Conservation (phyloP, 2,329 filamentous ascomycete species). For the Triangularia verruculosa region DNA sequence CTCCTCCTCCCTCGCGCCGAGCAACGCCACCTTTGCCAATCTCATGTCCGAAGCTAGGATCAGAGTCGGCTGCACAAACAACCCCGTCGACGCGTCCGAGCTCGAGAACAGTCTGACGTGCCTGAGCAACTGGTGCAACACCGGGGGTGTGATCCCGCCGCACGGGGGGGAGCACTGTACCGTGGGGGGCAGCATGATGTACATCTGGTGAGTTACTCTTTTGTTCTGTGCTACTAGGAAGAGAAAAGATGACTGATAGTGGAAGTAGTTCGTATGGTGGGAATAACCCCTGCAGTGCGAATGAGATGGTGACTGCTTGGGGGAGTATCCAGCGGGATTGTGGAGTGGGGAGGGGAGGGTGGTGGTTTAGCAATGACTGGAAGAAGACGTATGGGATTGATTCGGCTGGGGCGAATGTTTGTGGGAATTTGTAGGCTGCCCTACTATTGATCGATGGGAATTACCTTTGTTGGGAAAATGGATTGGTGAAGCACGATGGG, state of each 20-base stretch:
- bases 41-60: not conserved
- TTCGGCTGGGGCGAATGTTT: not conserved
- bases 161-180: not conserved
- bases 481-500: too few relatives aligned
- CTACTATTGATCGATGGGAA: too few relatives aligned
- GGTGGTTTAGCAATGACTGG: slow-evolving; percentile 1
- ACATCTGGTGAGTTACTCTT: not conserved
- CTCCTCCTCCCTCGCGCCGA: not conserved
- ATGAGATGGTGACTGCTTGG: slow-evolving; percentile 2
- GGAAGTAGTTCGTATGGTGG: not conserved
- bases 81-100: not conserved
- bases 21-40: not conserved
- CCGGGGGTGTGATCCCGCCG: not conserved
- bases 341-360: not conserved
- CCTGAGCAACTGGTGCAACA: not conserved
- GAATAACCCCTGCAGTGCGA: not conserved
- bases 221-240: not conserved
- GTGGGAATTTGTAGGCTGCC: not conserved
- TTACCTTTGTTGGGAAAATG: too few relatives aligned
- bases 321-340: slow-evolving; percentile 1
- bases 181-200: slow-evolving; percentile 2
- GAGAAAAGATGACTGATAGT: not conserved
- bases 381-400: slow-evolving; percentile 8
- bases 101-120: not conserved
- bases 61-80: slow-evolving; percentile 1